These are phyloP conservation scores for Zygnema cylindricum DNA, from an alignment of 139 green algal genomes.

Conservation along the genomic window DNA sequence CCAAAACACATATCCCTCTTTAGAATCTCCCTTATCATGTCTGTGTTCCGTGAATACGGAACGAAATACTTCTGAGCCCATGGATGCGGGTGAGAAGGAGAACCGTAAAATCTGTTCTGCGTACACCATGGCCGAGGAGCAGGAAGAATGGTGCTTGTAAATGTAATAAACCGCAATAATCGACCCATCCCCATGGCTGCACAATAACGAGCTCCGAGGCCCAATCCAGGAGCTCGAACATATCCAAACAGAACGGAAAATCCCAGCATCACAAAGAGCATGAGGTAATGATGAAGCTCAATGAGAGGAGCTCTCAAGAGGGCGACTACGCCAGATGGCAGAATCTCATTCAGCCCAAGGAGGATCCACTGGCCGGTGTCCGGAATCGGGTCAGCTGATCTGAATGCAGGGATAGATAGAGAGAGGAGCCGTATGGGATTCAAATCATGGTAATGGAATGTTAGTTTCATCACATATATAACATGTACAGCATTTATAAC, in stretches of 20 bases:
- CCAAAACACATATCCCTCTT: constrained; percentile 28
- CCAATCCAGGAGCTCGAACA: constrained; percentile 23
- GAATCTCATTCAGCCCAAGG: constrained; percentile 34
- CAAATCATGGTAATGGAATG: too few species aligned
- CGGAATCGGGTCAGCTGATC: constrained; percentile 25
- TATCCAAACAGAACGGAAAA: constrained; percentile 58
- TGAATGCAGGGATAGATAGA: constrained; percentile 4
- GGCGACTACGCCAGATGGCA: constrained; percentile 15
- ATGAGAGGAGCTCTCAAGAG: constrained; percentile 45
- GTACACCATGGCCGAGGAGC: constrained; percentile 54
- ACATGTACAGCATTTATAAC: too few species aligned
- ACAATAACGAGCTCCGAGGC: constrained; percentile 44
- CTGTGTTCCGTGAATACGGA: constrained; percentile 18
- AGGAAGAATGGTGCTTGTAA: constrained; percentile 49
- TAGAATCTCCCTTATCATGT: constrained; percentile 35
- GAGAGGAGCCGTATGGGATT: too few species aligned
- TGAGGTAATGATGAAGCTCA: constrained; percentile 58
- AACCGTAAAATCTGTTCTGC: background rate
- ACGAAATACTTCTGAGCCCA: constrained; percentile 48
- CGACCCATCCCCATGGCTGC: constrained; percentile 35
- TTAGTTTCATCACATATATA: too few species aligned
- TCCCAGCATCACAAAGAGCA: constrained; percentile 60
- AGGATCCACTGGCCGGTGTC: constrained; percentile 53
- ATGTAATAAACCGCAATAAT: constrained; percentile 44
- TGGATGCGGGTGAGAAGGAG: constrained; percentile 36